Evolutionary conservation across 495 filamentous ascomycete species (phyloP).

Genomic region (Barbatosphaeria neglecta): DNA sequence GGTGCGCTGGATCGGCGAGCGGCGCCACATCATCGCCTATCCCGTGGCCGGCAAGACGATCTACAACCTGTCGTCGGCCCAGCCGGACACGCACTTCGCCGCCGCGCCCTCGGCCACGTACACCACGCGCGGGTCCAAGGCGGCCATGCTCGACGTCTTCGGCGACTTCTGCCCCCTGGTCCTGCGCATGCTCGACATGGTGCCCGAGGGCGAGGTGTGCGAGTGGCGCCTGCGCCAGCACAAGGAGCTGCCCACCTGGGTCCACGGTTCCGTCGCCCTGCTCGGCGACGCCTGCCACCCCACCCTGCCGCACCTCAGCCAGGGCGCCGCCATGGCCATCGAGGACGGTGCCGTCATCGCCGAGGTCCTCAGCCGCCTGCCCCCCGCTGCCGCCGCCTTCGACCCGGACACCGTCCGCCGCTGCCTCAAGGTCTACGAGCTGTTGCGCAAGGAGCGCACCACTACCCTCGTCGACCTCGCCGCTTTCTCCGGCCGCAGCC

Average conservation of each 20-base stretch:
- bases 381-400: constrained; percentile 26
- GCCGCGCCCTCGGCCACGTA: constrained; percentile 63
- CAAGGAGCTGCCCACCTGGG: constrained; percentile 58
- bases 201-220: constrained; percentile 69
- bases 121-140: constrained; percentile 61
- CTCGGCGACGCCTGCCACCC: constrained; percentile 73
- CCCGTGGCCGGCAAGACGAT: constrained; percentile 61
- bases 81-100: constrained; percentile 65
- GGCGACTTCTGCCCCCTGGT: constrained; percentile 61
- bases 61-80: constrained; percentile 68
- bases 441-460: constrained; percentile 57
- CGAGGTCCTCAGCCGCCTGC: constrained; percentile 47
- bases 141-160: constrained; percentile 54
- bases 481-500: constrained; percentile 48
- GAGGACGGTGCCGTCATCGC: constrained; percentile 67
- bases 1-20: constrained; percentile 67
- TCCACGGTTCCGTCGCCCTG: constrained; percentile 53
- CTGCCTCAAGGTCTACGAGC: constrained; percentile 60
- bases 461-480: constrained; percentile 60
- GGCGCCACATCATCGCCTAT: constrained; percentile 75
- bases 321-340: constrained; percentile 79
- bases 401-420: constrained; percentile 47
- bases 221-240: constrained; percentile 72
- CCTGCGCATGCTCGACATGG: constrained; percentile 60
- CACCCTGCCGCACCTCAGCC: constrained; percentile 62